Evolutionary conservation across 192 early-diverging fungal species (phyloP), one percentile per base, ranked within the genome.

Genomic region (Anaeromyces robustus): DNA sequence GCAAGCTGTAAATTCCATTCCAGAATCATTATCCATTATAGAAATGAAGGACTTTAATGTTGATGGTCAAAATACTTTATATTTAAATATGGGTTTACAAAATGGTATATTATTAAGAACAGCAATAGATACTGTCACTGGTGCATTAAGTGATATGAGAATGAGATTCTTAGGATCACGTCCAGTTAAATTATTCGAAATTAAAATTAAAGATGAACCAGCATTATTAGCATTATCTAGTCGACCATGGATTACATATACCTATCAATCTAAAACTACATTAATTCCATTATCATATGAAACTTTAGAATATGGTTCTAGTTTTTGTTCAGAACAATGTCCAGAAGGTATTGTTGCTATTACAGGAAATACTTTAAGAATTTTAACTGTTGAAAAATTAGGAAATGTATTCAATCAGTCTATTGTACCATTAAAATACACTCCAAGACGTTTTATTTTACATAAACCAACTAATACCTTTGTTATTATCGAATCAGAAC

Each of bases 41-140:
- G 92, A 93, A 79, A 95, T 97, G 94, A 85, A 88, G 30, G 95
- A 96, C 81, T 90, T 92, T 22, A 92, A 89, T 13, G 87, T 91
- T 14, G 84, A 87, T 30, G 81, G 78, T 83, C 84, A 43, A 82
- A 90, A 91, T 29, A 94, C 91, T 0, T 84, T 94, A 30, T 92
- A 92, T 81, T 86, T 98, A 18, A 93, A 95, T 83, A 94, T 94
- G 80, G 98, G 98, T 77, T 87, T 98, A 80, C 88, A 87, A 43
- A 96, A 96, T 84, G 98, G 98, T 79, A 87, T 98, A 30, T 85
- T 98, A 41, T 85, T 97, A 78, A 94, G 97, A 13, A 94, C 95
- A 0, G 87, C 90, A 1, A 85, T 99, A 37, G 98, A 98, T 82
- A 91, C 84, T 13, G 87, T 92, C 52, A 93, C 95, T 0, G 97